phyloP scores from a whole-genome alignment of 352 stramenopile genomes.

The Globisporangium splendens region DNA sequence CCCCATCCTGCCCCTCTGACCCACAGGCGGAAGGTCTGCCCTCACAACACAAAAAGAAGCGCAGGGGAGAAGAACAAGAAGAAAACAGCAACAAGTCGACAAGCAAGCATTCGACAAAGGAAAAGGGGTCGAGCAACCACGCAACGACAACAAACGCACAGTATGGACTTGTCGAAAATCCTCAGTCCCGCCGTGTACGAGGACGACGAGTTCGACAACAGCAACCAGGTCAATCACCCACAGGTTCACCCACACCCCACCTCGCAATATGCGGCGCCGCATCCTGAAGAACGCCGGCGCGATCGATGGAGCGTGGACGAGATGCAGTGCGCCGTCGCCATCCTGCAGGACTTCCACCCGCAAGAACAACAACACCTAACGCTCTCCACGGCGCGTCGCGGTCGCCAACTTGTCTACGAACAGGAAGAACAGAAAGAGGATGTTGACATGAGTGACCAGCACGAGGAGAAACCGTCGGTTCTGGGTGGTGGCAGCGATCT shows the following conservation, averaged over 20 bases:
- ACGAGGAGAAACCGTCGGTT: constrained; percentile 2
- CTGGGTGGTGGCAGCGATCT: constrained; percentile 21
- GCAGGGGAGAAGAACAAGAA: constrained; percentile 6
- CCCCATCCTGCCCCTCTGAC: background rate
- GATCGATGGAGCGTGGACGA: constrained; percentile 44
- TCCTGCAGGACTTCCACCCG: constrained; percentile 59
- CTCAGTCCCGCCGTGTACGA: constrained; percentile 39
- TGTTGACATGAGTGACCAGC: constrained; percentile 8
- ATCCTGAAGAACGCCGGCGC: background rate
- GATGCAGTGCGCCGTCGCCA: constrained; percentile 56
- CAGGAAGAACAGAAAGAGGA: constrained; percentile 18
- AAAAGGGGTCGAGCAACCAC: background rate
- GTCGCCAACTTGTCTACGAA: constrained; percentile 9
- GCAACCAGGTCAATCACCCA: background rate
- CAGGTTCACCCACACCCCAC: background rate
- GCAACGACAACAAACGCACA: constrained; percentile 14
- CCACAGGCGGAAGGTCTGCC: constrained; percentile 6
- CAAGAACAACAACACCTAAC: constrained; percentile 14
- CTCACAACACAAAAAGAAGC: constrained; percentile 15
- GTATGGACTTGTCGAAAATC: constrained; percentile 55
- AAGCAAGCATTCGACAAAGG: too few relatives aligned
- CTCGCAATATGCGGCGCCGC: background rate
- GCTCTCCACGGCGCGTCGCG: constrained; percentile 1
- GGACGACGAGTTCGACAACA: constrained; percentile 12
- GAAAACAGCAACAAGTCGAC: constrained; percentile 1